A percentile compares a stretch with the other conserved stretches of the same genome.
phyloP scores from a whole-genome alignment of 257 asterid genomes.

The Solanum medicagineum region DNA sequence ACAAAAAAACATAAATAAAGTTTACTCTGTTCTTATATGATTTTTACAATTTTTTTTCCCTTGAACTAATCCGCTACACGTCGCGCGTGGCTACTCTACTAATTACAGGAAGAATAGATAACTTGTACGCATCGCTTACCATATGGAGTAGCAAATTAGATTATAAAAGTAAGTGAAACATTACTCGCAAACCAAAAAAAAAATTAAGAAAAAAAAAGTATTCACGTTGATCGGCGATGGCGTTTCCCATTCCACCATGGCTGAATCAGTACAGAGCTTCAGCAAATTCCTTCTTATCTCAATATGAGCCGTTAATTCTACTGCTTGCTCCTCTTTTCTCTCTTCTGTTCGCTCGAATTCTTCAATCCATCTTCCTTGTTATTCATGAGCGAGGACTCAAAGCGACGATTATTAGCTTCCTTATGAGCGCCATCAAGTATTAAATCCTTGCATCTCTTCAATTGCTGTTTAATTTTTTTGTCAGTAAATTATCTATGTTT shows the following conservation, averaged over 20 bases:
- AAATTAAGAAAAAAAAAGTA: background rate
- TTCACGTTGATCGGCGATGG: constrained; percentile 29
- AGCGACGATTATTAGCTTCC: constrained; percentile 36
- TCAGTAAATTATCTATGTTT: background rate
- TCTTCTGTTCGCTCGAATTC: constrained; percentile 32
- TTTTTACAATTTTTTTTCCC: background rate
- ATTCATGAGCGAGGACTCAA: constrained; percentile 60
- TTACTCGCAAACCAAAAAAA: background rate
- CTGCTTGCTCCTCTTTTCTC: constrained; percentile 38
- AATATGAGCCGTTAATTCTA: constrained; percentile 59
- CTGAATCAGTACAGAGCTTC: constrained; percentile 43
- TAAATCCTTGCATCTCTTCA: background rate
- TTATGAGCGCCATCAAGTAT: constrained; percentile 57
- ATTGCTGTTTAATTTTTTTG: background rate
- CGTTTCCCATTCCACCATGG: constrained; percentile 12
- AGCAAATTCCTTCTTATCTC: constrained; percentile 44
- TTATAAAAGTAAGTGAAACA: background rate
- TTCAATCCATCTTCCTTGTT: constrained; percentile 29
- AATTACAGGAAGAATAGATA: background rate
- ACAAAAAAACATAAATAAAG: background rate
- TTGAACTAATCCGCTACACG: too few relatives aligned
- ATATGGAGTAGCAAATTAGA: background rate
- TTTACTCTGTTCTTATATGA: background rate
- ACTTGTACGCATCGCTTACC: background rate
- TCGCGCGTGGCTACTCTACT: too few relatives aligned